A percentile compares a stretch with the other conserved stretches of the same genome.
Evolutionary conservation across 2,329 filamentous ascomycete species (phyloP).

Genomic region (Diaporthe vaccinii): DNA sequence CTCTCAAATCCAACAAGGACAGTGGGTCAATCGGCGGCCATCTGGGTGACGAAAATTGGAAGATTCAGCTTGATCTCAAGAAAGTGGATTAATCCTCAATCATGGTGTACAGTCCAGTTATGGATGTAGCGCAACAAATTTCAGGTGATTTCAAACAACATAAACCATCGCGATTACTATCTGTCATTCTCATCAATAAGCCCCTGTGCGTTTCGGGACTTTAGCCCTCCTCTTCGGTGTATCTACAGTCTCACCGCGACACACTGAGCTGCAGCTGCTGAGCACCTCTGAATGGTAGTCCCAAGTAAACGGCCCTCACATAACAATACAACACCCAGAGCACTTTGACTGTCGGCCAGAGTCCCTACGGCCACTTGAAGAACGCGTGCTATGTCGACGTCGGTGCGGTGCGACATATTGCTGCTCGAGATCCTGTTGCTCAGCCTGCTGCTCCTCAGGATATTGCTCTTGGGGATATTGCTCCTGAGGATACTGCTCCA

Average conservation of each 20-base stretch:
- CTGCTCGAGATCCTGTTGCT: background rate
- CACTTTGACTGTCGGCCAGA: too few relatives aligned
- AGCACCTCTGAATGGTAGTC: too few relatives aligned
- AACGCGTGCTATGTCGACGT: background rate
- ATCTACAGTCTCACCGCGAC: background rate
- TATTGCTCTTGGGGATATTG: too few relatives aligned
- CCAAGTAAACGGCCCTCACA: background rate
- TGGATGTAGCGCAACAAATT: background rate
- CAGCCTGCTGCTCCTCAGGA: background rate
- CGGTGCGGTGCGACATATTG: background rate
- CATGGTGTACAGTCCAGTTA: background rate
- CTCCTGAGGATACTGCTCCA: background rate
- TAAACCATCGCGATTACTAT: background rate
- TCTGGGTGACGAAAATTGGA: constrained; percentile 20
- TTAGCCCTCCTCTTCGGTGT: too few relatives aligned
- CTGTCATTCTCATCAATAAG: too few relatives aligned
- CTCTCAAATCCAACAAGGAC: background rate
- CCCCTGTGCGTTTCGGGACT: too few relatives aligned
- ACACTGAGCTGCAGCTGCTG: background rate
- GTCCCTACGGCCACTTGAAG: background rate
- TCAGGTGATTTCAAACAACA: background rate
- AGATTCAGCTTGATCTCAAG: constrained; percentile 3
- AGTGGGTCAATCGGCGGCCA: background rate
- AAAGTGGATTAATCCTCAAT: background rate
- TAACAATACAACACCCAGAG: background rate